Evolutionary conservation across 2,329 filamentous ascomycete genomes (phyloP), one percentile per base, ranked within the genome.

Genomic region (Diaporthe amygdali): DNA sequence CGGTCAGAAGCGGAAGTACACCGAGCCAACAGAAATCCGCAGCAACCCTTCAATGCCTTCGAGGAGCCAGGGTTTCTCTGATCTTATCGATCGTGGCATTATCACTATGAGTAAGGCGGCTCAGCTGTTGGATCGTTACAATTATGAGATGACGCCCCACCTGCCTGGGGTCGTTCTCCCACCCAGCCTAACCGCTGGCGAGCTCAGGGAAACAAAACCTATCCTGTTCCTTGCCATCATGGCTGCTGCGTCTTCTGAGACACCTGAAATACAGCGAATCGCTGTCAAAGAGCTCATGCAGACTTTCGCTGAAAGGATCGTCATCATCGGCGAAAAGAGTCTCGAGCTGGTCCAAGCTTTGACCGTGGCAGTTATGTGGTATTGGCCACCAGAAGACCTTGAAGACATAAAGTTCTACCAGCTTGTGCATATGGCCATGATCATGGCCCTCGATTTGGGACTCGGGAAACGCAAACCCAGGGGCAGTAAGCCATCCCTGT

Each of bases 391-490:
- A 0, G 91, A 96, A 75, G 89, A 93, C 76, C 93, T 93, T 71
- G 94, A 97, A 77, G 93, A 96, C 81, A 89, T 96, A 77, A 96
- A 96, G 78, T 97, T 96, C 79, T 97, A 96, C 82, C 93, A 96
- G 82, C 88, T 96, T 74, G 90, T 94, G 55, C 94, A 97, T 79
- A 90, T 94, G 77, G 92, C 93, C 2, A 92, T 92, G 59, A 88
- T 94, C 75, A 94, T 97, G 91, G 92, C 92, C 32, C 90, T 97
- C 68, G 94, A 97, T 76, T 88, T 97, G 41, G 94, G 94, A 0
- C 88, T 97, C 8, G 93, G 83, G 68, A 79, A 80, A 73, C 76
- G 79, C 63, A 81, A 78, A n/a, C 76, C 77, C 39, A 80, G 81
- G 74, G 73, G 61, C 74, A 81, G 63, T 76, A 83, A 83, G n/a